These are phyloP conservation scores for Inonotus obliquus DNA, from an alignment of 1,284 basidiomycete genomes.

Conservation along the genomic window DNA sequence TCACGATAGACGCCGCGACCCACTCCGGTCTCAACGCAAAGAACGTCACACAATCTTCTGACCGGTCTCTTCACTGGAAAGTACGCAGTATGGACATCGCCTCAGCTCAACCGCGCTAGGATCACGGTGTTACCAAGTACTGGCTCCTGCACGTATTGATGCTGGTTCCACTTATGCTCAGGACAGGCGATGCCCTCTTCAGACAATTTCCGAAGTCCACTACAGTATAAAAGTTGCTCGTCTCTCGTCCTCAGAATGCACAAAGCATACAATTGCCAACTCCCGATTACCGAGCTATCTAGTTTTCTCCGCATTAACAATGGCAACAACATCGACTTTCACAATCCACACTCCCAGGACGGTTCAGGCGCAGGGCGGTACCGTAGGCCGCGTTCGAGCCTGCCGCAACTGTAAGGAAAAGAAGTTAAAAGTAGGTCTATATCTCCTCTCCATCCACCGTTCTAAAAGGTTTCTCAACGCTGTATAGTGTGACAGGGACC, in stretches of 20 bases:
- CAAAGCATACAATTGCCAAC: neutral
- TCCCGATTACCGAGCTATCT: neutral
- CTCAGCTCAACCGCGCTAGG: conserved; percentile 4
- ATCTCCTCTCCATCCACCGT: neutral
- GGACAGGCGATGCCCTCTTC: conserved; percentile 12
- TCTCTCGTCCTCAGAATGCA: neutral
- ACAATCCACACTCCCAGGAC: neutral
- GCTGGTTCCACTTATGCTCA: neutral
- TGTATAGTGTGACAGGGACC: conserved; percentile 5
- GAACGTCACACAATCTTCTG: neutral
- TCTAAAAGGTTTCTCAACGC: neutral
- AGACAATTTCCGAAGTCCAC: conserved; percentile 1
- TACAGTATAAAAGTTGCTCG: neutral
- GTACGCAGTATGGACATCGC: conserved; percentile 9
- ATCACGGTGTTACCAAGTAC: conserved; percentile 5
- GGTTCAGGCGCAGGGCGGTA: neutral
- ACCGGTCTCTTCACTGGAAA: neutral
- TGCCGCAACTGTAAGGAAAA: conserved; percentile 5
- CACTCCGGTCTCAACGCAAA: neutral
- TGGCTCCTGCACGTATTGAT: neutral
- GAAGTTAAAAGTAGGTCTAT: conserved; percentile 4
- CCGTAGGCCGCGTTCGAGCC: neutral
- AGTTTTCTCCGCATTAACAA: neutral
- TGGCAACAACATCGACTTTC: neutral
- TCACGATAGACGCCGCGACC: neutral